Percentiles rank a stretch among this genome's conserved stretches.
Evolutionary conservation across 192 early-diverging fungal genomes (phyloP).

Genomic region (Jimgerdemannia flammicorona): DNA sequence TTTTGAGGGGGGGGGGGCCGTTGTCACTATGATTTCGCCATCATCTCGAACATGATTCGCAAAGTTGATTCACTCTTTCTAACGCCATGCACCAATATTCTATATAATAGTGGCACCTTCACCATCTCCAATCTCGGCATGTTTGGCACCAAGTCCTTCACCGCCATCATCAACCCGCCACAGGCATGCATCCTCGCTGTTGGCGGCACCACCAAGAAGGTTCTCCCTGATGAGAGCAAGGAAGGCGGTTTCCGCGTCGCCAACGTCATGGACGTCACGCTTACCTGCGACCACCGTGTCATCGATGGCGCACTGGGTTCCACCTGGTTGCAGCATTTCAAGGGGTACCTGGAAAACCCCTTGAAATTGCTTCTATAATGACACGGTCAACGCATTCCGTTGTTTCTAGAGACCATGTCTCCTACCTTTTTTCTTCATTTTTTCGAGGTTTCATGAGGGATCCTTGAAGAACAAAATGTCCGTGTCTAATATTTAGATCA

Average conservation of each 20-base stretch:
- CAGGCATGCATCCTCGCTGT: slow-evolving; percentile 93
- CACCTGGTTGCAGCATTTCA: slow-evolving; percentile 86
- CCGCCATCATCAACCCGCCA: slow-evolving; percentile 97
- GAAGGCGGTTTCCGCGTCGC: slow-evolving; percentile 68
- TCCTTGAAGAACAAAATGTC: background rate
- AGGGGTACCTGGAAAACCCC: slow-evolving; percentile 92
- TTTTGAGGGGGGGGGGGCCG: too few relatives aligned
- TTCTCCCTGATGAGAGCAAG: slow-evolving; percentile 57
- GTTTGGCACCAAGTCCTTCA: slow-evolving; percentile 92
- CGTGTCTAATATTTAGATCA: background rate
- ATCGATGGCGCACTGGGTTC: slow-evolving; percentile 94
- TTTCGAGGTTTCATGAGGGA: background rate
- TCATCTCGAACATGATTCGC: too few relatives aligned
- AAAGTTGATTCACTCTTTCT: too few relatives aligned
- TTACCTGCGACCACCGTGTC: slow-evolving; percentile 88
- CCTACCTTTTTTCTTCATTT: too few relatives aligned
- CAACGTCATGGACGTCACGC: slow-evolving; percentile 80
- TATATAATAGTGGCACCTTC: slow-evolving; percentile 65
- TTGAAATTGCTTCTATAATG: slow-evolving; percentile 87
- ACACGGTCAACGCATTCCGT: slow-evolving; percentile 1
- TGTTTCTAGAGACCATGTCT: background rate
- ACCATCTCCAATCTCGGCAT: slow-evolving; percentile 99
- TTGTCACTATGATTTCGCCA: too few relatives aligned
- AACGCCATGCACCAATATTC: slow-evolving; percentile 34
- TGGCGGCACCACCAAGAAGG: slow-evolving; percentile 73